Evolutionary conservation across 2,329 filamentous ascomycete genomes (phyloP).

Genomic region (Paecilomyces niveus): DNA sequence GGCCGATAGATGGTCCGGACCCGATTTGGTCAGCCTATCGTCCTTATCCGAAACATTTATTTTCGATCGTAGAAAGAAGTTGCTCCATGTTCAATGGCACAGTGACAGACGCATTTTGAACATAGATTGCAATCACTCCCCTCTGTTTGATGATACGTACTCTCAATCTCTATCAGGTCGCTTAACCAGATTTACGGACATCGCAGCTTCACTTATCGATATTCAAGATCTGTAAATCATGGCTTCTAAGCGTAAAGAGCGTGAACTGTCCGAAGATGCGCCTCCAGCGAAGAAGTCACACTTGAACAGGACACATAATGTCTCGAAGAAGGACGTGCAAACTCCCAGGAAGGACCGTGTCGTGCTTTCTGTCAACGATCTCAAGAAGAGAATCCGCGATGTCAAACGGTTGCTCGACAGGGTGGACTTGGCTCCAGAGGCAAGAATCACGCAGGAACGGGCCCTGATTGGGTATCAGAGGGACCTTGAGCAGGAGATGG

Average conservation of each 20-base stretch:
- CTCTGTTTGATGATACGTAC: not conserved
- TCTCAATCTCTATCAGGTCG: not conserved
- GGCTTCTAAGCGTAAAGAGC: conserved; percentile 22
- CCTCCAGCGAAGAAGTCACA: conserved; percentile 11
- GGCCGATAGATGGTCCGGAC: conserved; percentile 22
- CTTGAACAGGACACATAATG: conserved; percentile 11
- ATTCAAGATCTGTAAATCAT: conserved; percentile 6
- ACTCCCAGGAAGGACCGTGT: conserved; percentile 1
- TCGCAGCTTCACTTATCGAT: not conserved
- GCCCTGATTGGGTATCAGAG: conserved; percentile 50
- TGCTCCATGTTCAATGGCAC: not conserved
- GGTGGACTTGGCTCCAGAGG: conserved; percentile 46
- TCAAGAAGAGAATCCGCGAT: conserved; percentile 52
- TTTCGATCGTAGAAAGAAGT: not conserved
- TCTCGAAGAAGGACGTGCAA: conserved; percentile 2
- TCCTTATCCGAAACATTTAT: not conserved
- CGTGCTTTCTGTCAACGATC: conserved; percentile 38
- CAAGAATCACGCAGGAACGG: conserved; percentile 53
- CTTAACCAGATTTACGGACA: not conserved
- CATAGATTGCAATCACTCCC: not conserved
- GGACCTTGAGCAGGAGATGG: conserved; percentile 46
- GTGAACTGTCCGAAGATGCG: conserved; percentile 18
- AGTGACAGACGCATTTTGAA: not conserved
- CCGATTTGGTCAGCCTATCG: not conserved
- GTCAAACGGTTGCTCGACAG: conserved; percentile 46